Percentiles rank a stretch among this genome's conserved stretches.
Evolutionary conservation across 306 rosid species (phyloP).

Genomic region (Carpinus viminea): DNA sequence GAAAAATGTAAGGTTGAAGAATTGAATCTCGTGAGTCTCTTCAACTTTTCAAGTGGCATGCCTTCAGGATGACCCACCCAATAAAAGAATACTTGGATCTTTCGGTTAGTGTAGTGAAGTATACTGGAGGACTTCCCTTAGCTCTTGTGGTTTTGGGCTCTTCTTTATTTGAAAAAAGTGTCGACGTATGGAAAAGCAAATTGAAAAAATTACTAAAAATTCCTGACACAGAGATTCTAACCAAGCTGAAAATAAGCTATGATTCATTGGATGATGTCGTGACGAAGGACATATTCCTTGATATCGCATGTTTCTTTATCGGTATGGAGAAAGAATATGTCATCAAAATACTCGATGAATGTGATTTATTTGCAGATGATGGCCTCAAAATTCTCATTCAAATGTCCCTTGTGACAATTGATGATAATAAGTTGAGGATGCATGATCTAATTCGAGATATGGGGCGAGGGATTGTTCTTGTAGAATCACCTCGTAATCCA

Average conservation of each 20-base stretch:
- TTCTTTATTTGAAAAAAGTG: slow-evolving; percentile 20
- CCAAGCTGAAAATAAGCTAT: slow-evolving; percentile 28
- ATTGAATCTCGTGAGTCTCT: too few relatives aligned
- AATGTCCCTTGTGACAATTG: slow-evolving; percentile 30
- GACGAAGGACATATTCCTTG: slow-evolving; percentile 38
- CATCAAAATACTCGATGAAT: slow-evolving; percentile 19
- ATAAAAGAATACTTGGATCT: too few relatives aligned
- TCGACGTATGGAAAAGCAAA: slow-evolving; percentile 25
- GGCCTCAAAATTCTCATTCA: slow-evolving; percentile 31
- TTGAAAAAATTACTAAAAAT: slow-evolving; percentile 28
- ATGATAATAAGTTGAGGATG: slow-evolving; percentile 4
- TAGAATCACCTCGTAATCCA: slow-evolving; percentile 2
- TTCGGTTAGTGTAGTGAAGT: background rate
- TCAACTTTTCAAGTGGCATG: too few relatives aligned
- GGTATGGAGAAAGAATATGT: slow-evolving; percentile 26
- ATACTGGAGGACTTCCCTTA: slow-evolving; percentile 40
- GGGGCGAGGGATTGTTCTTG: slow-evolving; percentile 40
- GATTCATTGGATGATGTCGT: slow-evolving; percentile 15
- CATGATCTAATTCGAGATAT: slow-evolving; percentile 40
- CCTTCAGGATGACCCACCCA: too few relatives aligned
- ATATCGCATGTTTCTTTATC: slow-evolving; percentile 42
- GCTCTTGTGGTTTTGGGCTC: slow-evolving; percentile 48
- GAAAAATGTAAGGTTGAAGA: too few relatives aligned
- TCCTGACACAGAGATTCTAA: slow-evolving; percentile 31
- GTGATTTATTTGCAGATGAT: slow-evolving; percentile 30